phyloP scores from a whole-genome alignment of 805 yeast genomes.

The Metschnikowia anglica region DNA sequence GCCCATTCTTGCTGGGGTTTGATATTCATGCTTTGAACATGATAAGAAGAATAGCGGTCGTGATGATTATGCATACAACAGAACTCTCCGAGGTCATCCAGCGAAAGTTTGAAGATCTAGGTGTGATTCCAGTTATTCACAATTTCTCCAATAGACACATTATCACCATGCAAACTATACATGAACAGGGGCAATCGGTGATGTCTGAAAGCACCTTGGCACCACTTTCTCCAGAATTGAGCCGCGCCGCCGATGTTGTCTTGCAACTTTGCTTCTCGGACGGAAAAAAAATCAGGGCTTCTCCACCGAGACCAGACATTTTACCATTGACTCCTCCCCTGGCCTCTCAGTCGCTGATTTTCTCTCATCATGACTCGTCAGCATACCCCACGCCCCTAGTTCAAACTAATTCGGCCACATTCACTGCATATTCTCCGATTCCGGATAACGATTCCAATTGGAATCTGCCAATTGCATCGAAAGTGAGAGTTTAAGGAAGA shows the following conservation, averaged over 20 bases:
- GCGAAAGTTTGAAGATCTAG: constrained; percentile 50
- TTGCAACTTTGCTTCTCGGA: constrained; percentile 12
- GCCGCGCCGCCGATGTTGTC: constrained; percentile 18
- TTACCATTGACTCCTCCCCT: constrained; percentile 42
- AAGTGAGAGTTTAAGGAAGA: constrained; percentile 12
- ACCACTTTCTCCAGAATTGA: constrained; percentile 15
- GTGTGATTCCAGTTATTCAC: constrained; percentile 50
- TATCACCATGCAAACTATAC: constrained; percentile 13
- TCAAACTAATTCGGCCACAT: constrained; percentile 13
- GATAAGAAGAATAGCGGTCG: constrained; percentile 42
- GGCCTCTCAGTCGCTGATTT: constrained; percentile 42
- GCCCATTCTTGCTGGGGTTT: constrained; percentile 51
- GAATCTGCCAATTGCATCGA: constrained; percentile 20
- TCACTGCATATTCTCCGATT: constrained; percentile 16
- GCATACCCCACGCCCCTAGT: constrained; percentile 21
- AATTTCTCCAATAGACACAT: constrained; percentile 26
- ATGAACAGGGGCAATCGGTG: constrained; percentile 15
- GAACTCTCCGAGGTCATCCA: constrained; percentile 52
- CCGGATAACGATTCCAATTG: constrained; percentile 17
- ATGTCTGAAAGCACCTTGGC: constrained; percentile 14
- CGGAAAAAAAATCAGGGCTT: constrained; percentile 2
- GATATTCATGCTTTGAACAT: constrained; percentile 37
- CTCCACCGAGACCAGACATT: constrained; percentile 10
- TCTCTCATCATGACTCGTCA: constrained; percentile 25
- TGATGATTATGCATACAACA: constrained; percentile 44